Percentiles rank a stretch among this genome's conserved stretches.
These are phyloP conservation scores for Vitis amurensis DNA, from an alignment of 164 flowering plant species.

Conservation along the genomic window DNA sequence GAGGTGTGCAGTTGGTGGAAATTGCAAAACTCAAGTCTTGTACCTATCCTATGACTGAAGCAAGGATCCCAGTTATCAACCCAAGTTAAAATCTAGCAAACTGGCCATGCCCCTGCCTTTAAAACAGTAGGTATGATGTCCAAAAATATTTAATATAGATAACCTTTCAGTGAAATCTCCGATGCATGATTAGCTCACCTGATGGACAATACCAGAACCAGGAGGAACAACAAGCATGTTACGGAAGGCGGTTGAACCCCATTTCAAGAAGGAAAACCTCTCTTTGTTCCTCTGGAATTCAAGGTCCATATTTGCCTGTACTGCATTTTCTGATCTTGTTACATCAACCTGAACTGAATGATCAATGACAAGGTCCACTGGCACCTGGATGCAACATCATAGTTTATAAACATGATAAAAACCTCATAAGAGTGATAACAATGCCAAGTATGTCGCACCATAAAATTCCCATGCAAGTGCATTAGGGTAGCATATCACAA, in stretches of 20 bases:
- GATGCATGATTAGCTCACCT: constrained; percentile 40
- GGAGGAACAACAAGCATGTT: constrained; percentile 99
- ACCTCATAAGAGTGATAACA: no score
- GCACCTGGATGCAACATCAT: constrained; percentile 56
- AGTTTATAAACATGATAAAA: no score
- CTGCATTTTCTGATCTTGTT: constrained; percentile 85
- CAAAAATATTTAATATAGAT: no score
- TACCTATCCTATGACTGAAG: no score
- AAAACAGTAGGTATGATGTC: background rate
- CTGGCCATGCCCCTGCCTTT: background rate
- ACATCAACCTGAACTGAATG: constrained; percentile 98
- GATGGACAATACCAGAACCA: constrained; percentile 95
- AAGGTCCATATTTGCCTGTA: constrained; percentile 87
- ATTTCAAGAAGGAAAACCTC: constrained; percentile 85
- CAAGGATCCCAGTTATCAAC: no score
- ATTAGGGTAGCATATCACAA: no score
- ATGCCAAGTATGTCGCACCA: no score
- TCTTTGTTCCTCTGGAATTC: constrained; percentile 92
- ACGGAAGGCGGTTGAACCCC: constrained; percentile 88
- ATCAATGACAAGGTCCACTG: constrained; percentile 94
- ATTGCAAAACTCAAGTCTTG: no score
- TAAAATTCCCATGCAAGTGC: no score
- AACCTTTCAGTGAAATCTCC: background rate
- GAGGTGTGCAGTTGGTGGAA: no score
- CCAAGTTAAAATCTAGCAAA: no score